Base-by-base conservation (phyloP, 345 rosid genomes). In the Gossypium arboreum region DNA sequence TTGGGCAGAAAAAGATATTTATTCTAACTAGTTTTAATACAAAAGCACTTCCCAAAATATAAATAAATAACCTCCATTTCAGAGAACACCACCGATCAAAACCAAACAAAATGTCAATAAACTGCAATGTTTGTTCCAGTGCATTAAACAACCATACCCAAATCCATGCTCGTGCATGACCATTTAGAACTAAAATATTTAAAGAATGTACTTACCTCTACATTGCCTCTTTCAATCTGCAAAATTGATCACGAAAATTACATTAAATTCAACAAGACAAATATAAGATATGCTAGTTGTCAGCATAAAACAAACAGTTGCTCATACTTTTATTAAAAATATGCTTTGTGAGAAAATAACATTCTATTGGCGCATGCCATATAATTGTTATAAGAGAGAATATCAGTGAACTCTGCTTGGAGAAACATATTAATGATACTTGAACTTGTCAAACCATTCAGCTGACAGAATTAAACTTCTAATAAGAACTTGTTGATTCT, bases 211-310 rank as follows among this genome's bases (percentile, higher is more conserved):
- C 84, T 82, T 83, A 88, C 97, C 90, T 90, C 91, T 17, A 88
- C 94, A 73, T 89, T 85, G 56, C 97, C 96, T 80, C 97, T 89
- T 79, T 83, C 85, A 75, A 92, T 88, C 94, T 92, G 89, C 85
- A 77, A 78, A 77, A 48, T 64, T 54, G 24, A 78, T 25, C 74
- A 68, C 45, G 16, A 67, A 61, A 77, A 76, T 16, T 69, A 27
- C 25, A 27, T 29, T 51, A 69, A 27, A 25, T 51, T 51, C 60
- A 69, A 17, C 73, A 25, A 25, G 22, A 48, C 7, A 68, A 51
- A 51, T 15, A 25, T 57, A 55, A 25, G 60, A 72, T 39, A 29
- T 43, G 44, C 24, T 17, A 45, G 22, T 52, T 55, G 16, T 68
- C 50, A 54, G 71, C 50, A 17, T 16, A 58, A 51, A 69, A 68